Conservation (phyloP, 441 rosid species). For the Melastoma candidum region DNA sequence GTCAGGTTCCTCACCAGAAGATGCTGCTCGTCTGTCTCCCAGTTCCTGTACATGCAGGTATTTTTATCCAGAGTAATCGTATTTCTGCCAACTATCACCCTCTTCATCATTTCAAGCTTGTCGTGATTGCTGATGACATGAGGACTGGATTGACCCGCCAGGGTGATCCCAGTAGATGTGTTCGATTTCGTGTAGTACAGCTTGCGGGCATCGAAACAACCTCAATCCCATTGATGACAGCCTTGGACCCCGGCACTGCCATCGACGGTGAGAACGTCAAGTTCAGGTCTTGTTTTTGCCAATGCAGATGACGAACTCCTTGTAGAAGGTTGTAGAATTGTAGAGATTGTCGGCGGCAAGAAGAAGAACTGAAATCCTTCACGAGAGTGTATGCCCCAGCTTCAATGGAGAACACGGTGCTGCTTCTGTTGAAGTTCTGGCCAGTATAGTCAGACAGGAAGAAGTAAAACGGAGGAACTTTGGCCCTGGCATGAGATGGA, state of each 20-base stretch:
- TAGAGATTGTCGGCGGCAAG: constrained; percentile 6
- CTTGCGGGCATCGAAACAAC: constrained; percentile 11
- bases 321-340: not conserved
- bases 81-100: constrained; percentile 29
- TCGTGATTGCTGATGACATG: too few relatives aligned
- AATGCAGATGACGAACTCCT: constrained; percentile 4
- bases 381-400: constrained; percentile 5
- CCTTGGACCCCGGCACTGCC: not conserved
- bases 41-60: constrained; percentile 31
- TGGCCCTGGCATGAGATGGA: constrained; percentile 20
- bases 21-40: constrained; percentile 19
- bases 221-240: constrained; percentile 14
- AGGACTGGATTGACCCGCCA: too few relatives aligned
- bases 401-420: constrained; percentile 8
- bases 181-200: constrained; percentile 5
- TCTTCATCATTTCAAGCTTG: constrained; percentile 3
- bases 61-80: not conserved
- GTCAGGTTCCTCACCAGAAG: not conserved
- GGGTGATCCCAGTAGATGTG: too few relatives aligned
- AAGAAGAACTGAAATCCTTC: constrained; percentile 4
- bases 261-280: constrained; percentile 6
- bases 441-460: not conserved
- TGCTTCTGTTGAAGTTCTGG: constrained; percentile 4
- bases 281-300: constrained; percentile 2
- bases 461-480: constrained; percentile 26